Evolutionary conservation across 257 asterid species (phyloP), one percentile per base, ranked within the genome.

Genomic region (Linderniella brevidens): DNA sequence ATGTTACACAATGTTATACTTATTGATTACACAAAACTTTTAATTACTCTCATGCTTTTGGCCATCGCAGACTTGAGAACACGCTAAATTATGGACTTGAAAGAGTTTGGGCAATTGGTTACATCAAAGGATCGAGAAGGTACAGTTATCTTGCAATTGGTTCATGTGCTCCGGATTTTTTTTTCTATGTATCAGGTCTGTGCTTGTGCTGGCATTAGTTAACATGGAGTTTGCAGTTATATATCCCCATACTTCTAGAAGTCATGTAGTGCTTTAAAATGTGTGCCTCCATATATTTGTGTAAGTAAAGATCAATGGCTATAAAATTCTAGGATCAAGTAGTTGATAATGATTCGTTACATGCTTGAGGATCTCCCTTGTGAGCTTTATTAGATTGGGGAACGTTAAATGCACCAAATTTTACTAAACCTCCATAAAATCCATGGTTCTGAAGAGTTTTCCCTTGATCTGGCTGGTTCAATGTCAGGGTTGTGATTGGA

Each of bases 61-160:
- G 43, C 32, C 65, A 61, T 59, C 57, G 64, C 93, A 90, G 99
- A 64, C 86, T 81, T 50, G 99, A 90, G 64, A 81, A 86, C 69
- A 90, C 99, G 7, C 59, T 90, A 72, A 86, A 90, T 64, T 90
- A 90, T 79, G 92, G 94, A 19, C 90, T 90, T 69, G 96, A 90
- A 69, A 77, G 99, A 70, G 99, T 90, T 66, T 90, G 99, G 99
- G 82, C 99, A 6, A 58, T 86, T 60, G 90, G 96, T 54, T 86
- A 69, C 86, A 73, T 81, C 64, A 85, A 70, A 74, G 76, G 96
- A 62, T 90, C 99, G 35, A 71, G 99, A 54, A 61, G 96, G 99
- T 86, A 69, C 15, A 65, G 80, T 54, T 52, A 35, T 35, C 53
- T 38, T 52, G 49, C 25, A 13, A 41, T 53, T 63, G 17, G 42